Conservation (phyloP, 208 protist species). For the Leishmania mexicana region DNA sequence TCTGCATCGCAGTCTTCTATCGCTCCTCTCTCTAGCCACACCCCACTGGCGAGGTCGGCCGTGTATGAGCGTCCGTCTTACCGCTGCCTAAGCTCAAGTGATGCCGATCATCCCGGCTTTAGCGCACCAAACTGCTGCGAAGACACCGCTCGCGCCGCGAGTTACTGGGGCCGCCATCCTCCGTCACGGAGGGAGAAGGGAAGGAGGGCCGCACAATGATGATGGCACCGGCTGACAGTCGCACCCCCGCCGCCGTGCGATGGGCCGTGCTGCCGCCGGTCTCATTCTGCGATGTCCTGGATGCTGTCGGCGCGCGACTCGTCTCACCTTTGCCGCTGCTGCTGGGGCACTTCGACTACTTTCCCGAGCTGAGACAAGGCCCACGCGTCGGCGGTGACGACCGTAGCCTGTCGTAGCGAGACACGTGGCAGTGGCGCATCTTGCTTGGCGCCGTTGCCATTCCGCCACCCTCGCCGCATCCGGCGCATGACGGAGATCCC, state of each 20-base stretch:
- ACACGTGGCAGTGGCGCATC: neutral
- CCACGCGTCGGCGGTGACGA: neutral
- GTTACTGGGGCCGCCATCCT: neutral
- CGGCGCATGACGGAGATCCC: neutral
- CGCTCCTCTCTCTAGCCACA: neutral
- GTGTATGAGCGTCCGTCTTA: neutral
- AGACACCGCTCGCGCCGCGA: neutral
- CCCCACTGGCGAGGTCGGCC: neutral
- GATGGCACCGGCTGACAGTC: constrained; percentile 2
- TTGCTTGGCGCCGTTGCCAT: constrained; percentile 18
- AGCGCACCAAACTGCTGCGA: neutral
- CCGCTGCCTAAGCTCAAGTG: neutral
- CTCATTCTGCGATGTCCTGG: neutral
- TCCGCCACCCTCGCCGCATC: neutral
- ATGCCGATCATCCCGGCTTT: neutral
- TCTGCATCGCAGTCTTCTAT: neutral
- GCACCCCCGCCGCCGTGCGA: constrained; percentile 10
- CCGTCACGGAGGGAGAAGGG: neutral
- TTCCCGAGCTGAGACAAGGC: neutral
- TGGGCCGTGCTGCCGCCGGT: constrained; percentile 9
- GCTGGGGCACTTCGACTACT: constrained; percentile 8
- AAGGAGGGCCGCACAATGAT: neutral
- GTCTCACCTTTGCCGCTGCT: neutral
- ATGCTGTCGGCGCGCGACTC: neutral
- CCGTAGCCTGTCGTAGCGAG: neutral